phyloP scores from a whole-genome alignment of 768 basidiomycete species.

The Mrakia gelida region DNA sequence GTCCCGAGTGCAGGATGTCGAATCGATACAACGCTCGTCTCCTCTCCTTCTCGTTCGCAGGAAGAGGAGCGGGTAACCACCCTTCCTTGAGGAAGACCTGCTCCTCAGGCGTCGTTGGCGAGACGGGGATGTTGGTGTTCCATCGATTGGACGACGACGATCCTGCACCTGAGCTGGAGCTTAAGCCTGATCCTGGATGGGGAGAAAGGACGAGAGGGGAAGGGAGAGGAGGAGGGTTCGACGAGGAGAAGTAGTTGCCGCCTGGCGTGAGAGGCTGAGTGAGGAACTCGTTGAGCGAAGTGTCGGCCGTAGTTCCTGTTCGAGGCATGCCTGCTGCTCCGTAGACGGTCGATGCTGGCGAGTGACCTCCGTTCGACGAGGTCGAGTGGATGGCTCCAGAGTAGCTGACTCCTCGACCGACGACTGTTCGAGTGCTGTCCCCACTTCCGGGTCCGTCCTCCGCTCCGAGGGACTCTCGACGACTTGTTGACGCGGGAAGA shows the following conservation, averaged over 20 bases:
- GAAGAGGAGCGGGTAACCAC: conserved; percentile 67
- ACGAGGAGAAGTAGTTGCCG: background rate
- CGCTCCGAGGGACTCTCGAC: background rate
- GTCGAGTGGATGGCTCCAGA: background rate
- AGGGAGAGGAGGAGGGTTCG: background rate
- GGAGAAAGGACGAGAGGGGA: background rate
- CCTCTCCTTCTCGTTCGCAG: conserved; percentile 77
- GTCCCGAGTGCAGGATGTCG: conserved; percentile 58
- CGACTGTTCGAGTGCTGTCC: conserved; percentile 22
- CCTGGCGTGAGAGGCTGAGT: background rate
- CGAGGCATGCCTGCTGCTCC: background rate
- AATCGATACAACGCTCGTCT: conserved; percentile 82
- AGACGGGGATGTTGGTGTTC: background rate
- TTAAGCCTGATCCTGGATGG: background rate
- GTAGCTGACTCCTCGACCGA: conserved; percentile 5
- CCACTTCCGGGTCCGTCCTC: background rate
- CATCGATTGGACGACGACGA: background rate
- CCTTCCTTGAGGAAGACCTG: conserved; percentile 39
- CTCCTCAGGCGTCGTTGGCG: background rate
- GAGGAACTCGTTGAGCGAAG: background rate
- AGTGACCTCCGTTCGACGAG: background rate
- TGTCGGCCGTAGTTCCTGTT: background rate
- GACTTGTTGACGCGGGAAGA: background rate
- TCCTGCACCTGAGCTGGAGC: no score
- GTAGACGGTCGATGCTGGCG: background rate